Evolutionary conservation across 176 grass and related monocot species (phyloP), one percentile per base, ranked within the genome.

Genomic region (Bromus sterilis): DNA sequence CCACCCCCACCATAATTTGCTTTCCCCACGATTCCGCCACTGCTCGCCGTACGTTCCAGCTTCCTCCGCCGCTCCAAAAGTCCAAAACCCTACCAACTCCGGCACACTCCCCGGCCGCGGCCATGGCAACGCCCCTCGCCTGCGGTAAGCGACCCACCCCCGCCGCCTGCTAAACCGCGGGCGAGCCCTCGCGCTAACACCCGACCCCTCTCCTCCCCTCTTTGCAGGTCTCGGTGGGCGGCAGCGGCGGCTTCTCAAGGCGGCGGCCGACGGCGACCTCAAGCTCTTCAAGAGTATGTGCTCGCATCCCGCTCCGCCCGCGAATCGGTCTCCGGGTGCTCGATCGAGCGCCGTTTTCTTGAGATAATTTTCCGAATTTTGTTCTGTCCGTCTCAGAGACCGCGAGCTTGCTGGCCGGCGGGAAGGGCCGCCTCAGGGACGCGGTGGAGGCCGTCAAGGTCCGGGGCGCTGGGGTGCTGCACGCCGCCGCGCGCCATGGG

Each of bases 371-470:
- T 49, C 14, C 6, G 33, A 1, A 5, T 31, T 72, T 34, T 13
- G 67, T 1, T 26, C 11, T 33, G 4, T 35, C 44, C 42, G 21
- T 26, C 18, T 25, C 41, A 83, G 81, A 43, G 10, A 55, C 24
- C 7, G 58, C 59, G 16, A 66, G 9, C 1, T n/a, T 14, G 31
- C 71, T 83, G 71, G 81, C 66, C 71, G 59, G 15, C 32, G 71
- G 71, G 6, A 83, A 40, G 58, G 81, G 71, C 6, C 37, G 58
- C 20, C 71, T 83, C 31, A 55, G 20, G 71, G 81, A 83, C 3
- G n/a, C 81, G 21, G 70, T 75, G 14, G 81, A 83, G 44, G 31
- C 81, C 42, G 81, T 66, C 5, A 51, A 7, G 71, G 2, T n/a
- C 39, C 23, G 15, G 5, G 81, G 81, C 15, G 70, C 81, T 9